Evolutionary conservation across 2,329 filamentous ascomycete genomes (phyloP).

Genomic region (Fusarium coffeatum): DNA sequence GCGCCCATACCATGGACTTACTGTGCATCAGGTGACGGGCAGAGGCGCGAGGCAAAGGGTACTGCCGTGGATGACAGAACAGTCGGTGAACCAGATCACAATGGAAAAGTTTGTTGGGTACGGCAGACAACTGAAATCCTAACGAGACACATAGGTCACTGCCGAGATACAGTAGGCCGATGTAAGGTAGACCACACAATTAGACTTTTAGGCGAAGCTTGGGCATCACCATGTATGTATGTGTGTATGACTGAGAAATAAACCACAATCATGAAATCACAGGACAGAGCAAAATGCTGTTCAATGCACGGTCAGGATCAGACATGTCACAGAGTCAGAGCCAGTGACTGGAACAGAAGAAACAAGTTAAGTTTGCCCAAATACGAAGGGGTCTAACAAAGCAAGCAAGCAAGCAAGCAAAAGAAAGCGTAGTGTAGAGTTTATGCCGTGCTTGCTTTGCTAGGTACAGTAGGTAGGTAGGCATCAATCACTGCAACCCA

Average conservation of each 20-base stretch:
- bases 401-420: not conserved
- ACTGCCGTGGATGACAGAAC: conserved; percentile 1
- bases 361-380: not conserved
- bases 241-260: conserved; percentile 1
- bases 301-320: not conserved
- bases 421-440: conserved; percentile 20
- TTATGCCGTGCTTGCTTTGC: conserved; percentile 12
- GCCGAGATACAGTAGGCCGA: not conserved
- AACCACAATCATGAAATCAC: conserved; percentile 2
- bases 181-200: conserved; percentile 7
- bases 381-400: not conserved
- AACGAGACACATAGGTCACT: conserved; percentile 6
- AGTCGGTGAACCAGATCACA: conserved; percentile 25
- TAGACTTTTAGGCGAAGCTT: conserved; percentile 44
- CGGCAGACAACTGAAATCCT: conserved; percentile 1
- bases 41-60: conserved; percentile 8
- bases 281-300: not conserved
- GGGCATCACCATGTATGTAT: not conserved
- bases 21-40: conserved; percentile 15
- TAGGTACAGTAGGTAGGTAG: not conserved
- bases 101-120: conserved; percentile 8
- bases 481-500: conserved; percentile 9
- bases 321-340: not conserved
- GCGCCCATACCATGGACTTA: conserved; percentile 12
- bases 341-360: not conserved